These are phyloP conservation scores for Pythium rhizo-oryzae DNA, from an alignment of 352 stramenopile genomes.

Conservation along the genomic window DNA sequence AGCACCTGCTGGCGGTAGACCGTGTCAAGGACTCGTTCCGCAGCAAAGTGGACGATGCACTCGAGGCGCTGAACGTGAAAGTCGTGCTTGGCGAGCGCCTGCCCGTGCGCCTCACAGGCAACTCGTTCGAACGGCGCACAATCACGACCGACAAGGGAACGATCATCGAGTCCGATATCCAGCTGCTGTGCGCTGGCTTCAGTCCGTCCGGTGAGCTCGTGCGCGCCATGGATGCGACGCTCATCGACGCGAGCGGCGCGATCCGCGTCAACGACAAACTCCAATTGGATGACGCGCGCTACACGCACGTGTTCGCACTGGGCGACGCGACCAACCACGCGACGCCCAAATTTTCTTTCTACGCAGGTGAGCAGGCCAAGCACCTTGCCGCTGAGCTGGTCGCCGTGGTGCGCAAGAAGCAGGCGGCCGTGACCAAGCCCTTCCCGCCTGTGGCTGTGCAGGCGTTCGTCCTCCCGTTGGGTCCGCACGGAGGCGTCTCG, in stretches of 20 bases:
- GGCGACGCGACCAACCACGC: constrained; percentile 52
- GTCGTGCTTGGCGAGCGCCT: constrained; percentile 36
- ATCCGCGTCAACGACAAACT: constrained; percentile 50
- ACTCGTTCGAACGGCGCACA: constrained; percentile 40
- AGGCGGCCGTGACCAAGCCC: constrained; percentile 40
- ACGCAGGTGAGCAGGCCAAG: constrained; percentile 42
- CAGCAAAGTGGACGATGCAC: constrained; percentile 28
- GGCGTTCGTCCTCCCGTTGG: constrained; percentile 41
- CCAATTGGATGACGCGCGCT: constrained; percentile 44
- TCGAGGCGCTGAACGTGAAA: constrained; percentile 38
- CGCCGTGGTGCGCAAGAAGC: constrained; percentile 37
- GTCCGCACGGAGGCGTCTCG: constrained; percentile 49
- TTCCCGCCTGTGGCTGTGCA: constrained; percentile 29
- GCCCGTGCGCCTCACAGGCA: constrained; percentile 36
- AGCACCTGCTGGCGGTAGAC: constrained; percentile 38
- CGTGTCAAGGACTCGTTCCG: constrained; percentile 56
- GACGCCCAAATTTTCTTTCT: constrained; percentile 47
- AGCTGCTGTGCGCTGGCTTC: constrained; percentile 49
- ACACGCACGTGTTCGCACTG: constrained; percentile 53
- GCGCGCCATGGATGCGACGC: constrained; percentile 32
- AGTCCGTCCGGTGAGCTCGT: constrained; percentile 30
- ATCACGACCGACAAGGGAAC: constrained; percentile 54
- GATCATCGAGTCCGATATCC: constrained; percentile 53
- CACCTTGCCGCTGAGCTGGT: constrained; percentile 43
- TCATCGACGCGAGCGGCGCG: constrained; percentile 41